A percentile compares a stretch with the other conserved stretches of the same genome.
phyloP scores from a whole-genome alignment of 2,329 filamentous ascomycete species.

The Tolypocladium tropicale region DNA sequence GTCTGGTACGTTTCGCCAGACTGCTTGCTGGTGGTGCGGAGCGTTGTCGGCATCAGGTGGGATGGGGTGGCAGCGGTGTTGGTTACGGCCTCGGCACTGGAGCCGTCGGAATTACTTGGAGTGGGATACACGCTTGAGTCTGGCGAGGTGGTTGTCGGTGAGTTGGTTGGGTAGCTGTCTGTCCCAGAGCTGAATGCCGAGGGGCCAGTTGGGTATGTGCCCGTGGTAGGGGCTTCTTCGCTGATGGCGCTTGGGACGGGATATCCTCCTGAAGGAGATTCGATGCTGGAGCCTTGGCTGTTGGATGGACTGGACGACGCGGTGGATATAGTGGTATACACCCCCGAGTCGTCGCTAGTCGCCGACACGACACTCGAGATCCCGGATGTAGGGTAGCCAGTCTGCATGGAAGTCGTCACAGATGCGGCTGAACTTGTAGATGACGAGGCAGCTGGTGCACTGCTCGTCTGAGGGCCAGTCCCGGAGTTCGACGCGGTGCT shows the following conservation, averaged over 20 bases:
- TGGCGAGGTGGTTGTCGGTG: background rate
- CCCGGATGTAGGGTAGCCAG: background rate
- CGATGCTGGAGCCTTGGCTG: background rate
- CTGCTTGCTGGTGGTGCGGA: background rate
- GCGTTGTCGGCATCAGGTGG: background rate
- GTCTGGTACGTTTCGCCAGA: background rate
- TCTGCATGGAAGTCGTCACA: background rate
- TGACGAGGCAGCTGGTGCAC: no score
- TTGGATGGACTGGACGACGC: background rate
- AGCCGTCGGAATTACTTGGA: background rate
- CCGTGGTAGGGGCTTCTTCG: background rate
- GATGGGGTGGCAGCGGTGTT: background rate
- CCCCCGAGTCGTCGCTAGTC: background rate
- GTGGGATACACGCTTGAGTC: background rate
- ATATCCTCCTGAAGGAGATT: no score
- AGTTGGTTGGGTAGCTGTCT: background rate
- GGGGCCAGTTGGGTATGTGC: background rate
- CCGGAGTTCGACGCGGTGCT: background rate
- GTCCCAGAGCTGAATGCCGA: background rate
- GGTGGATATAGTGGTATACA: background rate
- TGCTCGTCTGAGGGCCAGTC: background rate
- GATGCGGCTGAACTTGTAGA: background rate
- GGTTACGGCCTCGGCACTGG: background rate
- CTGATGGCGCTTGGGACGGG: background rate
- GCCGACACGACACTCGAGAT: background rate